These are phyloP conservation scores for Leccinum griseonigrum DNA, from an alignment of 1,284 basidiomycete species.

Conservation along the genomic window DNA sequence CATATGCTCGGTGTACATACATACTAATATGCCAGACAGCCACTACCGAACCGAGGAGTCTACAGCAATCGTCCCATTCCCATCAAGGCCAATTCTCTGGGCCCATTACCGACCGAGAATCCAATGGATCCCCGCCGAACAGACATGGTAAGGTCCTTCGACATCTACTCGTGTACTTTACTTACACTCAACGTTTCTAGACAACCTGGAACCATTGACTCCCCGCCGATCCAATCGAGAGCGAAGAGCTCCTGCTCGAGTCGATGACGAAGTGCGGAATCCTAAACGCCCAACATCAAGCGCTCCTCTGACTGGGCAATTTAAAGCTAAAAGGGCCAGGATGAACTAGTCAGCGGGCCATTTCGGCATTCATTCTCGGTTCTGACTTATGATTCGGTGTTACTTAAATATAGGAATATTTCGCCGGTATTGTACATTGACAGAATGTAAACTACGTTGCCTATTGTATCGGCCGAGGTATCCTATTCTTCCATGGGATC, in stretches of 20 bases:
- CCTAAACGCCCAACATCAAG: not conserved
- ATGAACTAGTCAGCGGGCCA: not conserved
- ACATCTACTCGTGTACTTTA: not conserved
- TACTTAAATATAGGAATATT: no score
- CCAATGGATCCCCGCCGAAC: not conserved
- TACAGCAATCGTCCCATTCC: not conserved
- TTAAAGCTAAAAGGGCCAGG: not conserved
- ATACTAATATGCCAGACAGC: not conserved
- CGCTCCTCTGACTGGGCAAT: not conserved
- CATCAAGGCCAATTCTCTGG: not conserved
- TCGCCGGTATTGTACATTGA: no score
- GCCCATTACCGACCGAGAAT: not conserved
- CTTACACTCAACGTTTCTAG: not conserved
- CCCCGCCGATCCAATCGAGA: not conserved
- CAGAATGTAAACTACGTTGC: no score
- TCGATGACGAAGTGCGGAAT: not conserved
- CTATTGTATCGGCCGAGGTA: no score
- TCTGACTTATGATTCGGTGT: no score
- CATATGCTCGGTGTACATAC: not conserved
- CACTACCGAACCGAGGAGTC: not conserved
- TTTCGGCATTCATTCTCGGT: not conserved
- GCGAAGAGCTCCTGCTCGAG: not conserved
- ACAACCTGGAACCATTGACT: not conserved
- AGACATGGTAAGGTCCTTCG: not conserved
- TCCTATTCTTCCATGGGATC: no score